phyloP scores from a whole-genome alignment of 768 basidiomycete species.

The Sporobolomyces roseus region DNA sequence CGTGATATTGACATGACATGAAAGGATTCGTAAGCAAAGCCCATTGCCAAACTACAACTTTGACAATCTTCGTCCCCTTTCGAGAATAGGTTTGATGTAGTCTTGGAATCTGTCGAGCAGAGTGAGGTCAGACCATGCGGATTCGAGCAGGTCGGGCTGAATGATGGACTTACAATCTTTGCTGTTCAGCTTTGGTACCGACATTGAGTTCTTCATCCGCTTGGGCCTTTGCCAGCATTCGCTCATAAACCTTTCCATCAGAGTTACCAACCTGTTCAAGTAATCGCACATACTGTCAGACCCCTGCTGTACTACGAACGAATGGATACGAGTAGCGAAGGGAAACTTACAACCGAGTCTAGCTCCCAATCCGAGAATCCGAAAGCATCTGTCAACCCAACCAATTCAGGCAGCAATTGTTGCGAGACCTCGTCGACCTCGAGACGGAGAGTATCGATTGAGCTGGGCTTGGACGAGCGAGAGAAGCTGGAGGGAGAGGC shows the following conservation, averaged over 20 bases:
- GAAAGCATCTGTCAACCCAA: conserved; percentile 69
- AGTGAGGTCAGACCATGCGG: too few relatives aligned
- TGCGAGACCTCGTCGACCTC: background rate
- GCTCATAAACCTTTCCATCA: conserved; percentile 65
- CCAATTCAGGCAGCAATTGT: conserved; percentile 59
- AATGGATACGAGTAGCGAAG: too few relatives aligned
- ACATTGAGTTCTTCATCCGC: conserved; percentile 33
- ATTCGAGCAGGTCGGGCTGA: background rate
- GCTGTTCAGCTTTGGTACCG: conserved; percentile 6
- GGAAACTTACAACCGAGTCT: conserved; percentile 55
- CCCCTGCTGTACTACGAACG: too few relatives aligned
- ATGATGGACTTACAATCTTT: conserved; percentile 1
- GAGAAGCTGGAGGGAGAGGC: conserved; percentile 1
- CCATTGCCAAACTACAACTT: too few relatives aligned
- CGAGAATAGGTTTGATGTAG: conserved; percentile 23
- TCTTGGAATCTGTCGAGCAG: conserved; percentile 10
- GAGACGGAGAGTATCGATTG: conserved; percentile 21
- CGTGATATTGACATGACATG: too few relatives aligned
- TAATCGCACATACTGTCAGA: background rate
- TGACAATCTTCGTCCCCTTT: conserved; percentile 12
- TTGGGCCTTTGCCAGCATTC: conserved; percentile 59
- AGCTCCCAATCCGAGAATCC: conserved; percentile 72
- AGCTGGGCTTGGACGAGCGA: background rate
- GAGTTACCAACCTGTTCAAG: conserved; percentile 55
- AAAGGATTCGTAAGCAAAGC: too few relatives aligned